Conservation (phyloP, 1,139 yeast genomes). For the Entelexis sorbosivorans region DNA sequence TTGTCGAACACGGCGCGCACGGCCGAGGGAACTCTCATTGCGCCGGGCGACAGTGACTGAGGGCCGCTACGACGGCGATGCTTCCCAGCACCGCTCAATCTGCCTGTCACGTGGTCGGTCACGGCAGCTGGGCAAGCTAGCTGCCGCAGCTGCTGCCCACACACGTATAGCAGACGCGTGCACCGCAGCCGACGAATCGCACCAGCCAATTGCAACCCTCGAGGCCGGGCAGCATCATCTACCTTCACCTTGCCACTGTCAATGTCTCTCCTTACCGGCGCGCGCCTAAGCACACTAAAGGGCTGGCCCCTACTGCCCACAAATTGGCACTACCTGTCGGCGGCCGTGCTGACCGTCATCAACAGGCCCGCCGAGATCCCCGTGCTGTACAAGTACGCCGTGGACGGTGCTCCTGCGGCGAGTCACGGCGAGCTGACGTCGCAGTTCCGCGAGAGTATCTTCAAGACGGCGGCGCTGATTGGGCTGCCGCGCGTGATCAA, state of each 20-base stretch:
- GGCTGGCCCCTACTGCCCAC: conserved; percentile 43
- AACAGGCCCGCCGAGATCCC: conserved; percentile 78
- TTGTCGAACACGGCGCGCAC: conserved; percentile 39
- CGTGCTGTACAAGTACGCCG: conserved; percentile 58
- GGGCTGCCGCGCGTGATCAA: conserved; percentile 83
- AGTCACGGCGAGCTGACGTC: conserved; percentile 36
- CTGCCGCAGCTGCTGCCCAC: too few species aligned
- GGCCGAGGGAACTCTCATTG: conserved; percentile 35
- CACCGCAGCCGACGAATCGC: too few species aligned
- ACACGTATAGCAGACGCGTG: too few species aligned
- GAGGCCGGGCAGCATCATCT: too few species aligned
- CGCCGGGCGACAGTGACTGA: too few species aligned
- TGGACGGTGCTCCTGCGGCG: conserved; percentile 34
- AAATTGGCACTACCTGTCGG: conserved; percentile 69
- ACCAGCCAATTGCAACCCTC: too few species aligned
- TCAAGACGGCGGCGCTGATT: conserved; percentile 65
- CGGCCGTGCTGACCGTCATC: conserved; percentile 71
- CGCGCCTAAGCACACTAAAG: conserved; percentile 47
- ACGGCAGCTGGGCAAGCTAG: too few species aligned
- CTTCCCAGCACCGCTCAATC: too few species aligned
- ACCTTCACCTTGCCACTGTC: neutral
- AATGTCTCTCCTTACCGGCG: conserved; percentile 42
- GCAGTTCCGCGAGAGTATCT: conserved; percentile 60
- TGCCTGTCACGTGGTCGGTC: too few species aligned
- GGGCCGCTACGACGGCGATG: too few species aligned